Conservation (phyloP, 768 basidiomycete genomes). For the Macrocybe gigantea region DNA sequence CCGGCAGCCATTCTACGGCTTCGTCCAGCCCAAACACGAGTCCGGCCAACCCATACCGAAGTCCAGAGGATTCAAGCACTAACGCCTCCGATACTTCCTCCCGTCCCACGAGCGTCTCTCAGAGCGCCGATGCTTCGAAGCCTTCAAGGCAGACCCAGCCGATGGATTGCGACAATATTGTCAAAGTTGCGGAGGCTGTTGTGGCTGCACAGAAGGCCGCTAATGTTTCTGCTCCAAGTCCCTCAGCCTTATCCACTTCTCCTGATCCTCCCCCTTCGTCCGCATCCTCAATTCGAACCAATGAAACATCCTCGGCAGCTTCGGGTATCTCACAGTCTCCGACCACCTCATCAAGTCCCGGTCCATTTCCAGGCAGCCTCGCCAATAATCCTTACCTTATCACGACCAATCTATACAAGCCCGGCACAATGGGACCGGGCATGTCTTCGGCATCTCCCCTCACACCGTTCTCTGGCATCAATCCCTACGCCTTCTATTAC, state of each 20-base stretch:
- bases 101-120: too few species aligned
- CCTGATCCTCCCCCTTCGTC: conserved; percentile 1
- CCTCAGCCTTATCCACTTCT: conserved; percentile 5
- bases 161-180: conserved; percentile 23
- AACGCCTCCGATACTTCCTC: too few species aligned
- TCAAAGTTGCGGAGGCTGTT: conserved; percentile 31
- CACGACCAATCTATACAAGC: conserved; percentile 8
- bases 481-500: conserved; percentile 40
- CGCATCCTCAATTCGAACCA: neutral
- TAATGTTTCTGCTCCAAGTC: conserved; percentile 7
- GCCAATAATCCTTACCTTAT: conserved; percentile 21
- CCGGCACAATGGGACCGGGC: conserved; percentile 13
- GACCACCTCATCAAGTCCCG: neutral
- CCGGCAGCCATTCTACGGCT: too few species aligned
- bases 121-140: neutral
- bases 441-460: neutral
- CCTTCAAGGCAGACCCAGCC: conserved; percentile 13
- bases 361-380: conserved; percentile 8
- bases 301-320: neutral
- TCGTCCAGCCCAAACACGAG: too few species aligned
- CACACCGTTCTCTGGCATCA: conserved; percentile 17
- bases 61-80: too few species aligned
- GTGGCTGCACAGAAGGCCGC: conserved; percentile 25
- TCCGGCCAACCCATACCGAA: too few species aligned
- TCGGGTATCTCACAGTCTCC: neutral